phyloP scores from a whole-genome alignment of 345 rosid genomes.

The Raphanus raphanistrum region DNA sequence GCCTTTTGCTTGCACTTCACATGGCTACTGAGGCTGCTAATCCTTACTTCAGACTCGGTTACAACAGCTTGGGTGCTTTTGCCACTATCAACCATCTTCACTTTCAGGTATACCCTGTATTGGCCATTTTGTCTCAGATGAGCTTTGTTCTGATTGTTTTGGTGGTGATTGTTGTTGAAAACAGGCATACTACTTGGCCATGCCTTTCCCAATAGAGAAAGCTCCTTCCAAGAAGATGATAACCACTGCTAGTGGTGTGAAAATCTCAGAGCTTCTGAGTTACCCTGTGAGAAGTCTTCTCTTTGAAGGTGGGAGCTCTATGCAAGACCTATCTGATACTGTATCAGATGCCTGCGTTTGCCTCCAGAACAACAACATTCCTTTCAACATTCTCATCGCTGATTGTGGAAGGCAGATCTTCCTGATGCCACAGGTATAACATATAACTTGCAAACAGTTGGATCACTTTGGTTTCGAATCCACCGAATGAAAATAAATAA shows the following conservation, averaged over 20 bases:
- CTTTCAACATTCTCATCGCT: conserved; percentile 84
- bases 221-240: conserved; percentile 33
- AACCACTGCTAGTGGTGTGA: conserved; percentile 55
- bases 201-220: conserved; percentile 90
- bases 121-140: not conserved
- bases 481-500: not conserved
- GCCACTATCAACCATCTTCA: conserved; percentile 99
- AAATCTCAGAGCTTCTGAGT: conserved; percentile 63
- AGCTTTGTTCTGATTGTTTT: conserved; percentile 8
- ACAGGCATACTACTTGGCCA: conserved; percentile 93
- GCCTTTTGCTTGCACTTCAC: conserved; percentile 82
- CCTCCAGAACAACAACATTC: conserved; percentile 92
- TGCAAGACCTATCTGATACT: conserved; percentile 58
- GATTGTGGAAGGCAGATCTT: conserved; percentile 79
- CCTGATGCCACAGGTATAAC: conserved; percentile 84
- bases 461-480: not conserved
- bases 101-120: conserved; percentile 68
- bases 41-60: conserved; percentile 92
- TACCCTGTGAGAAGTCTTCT: conserved; percentile 62
- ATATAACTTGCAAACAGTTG: not conserved
- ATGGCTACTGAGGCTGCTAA: conserved; percentile 89
- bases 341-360: conserved; percentile 80
- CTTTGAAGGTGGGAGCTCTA: conserved; percentile 54
- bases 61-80: conserved; percentile 99
- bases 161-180: not conserved